A percentile compares a stretch with the other conserved stretches of the same genome.
These are phyloP conservation scores for Scheffersomyces cryptocercus DNA, from an alignment of 1,139 yeast genomes.

Conservation along the genomic window DNA sequence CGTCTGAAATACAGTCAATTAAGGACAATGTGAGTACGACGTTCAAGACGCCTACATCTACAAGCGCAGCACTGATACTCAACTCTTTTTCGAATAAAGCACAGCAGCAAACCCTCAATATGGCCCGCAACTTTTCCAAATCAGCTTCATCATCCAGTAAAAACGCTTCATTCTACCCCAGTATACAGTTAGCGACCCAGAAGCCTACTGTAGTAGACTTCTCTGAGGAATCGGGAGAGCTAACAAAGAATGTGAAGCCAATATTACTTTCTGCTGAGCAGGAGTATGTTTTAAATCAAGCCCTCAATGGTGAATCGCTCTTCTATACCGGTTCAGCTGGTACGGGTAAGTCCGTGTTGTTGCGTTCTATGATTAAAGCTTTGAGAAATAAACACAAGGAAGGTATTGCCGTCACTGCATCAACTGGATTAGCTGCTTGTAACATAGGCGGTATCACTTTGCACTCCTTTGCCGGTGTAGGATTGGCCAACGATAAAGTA, in stretches of 20 bases:
- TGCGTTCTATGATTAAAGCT: slow-evolving; percentile 67
- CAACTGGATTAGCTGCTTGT: slow-evolving; percentile 92
- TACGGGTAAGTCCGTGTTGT: slow-evolving; percentile 84
- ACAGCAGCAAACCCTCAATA: no score
- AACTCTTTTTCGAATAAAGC: no score
- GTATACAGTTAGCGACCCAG: slow-evolving; percentile 25
- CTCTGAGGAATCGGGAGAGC: background rate
- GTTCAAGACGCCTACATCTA: no score
- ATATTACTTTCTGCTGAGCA: slow-evolving; percentile 43
- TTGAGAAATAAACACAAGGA: slow-evolving; percentile 48
- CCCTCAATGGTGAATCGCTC: slow-evolving; percentile 50
- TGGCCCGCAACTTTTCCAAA: no score
- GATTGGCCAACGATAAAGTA: slow-evolving; percentile 54
- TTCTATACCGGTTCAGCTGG: slow-evolving; percentile 97
- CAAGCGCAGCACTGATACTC: no score
- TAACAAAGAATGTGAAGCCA: slow-evolving; percentile 32
- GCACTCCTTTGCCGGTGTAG: slow-evolving; percentile 86
- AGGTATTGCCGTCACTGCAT: slow-evolving; percentile 83
- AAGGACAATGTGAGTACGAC: no score
- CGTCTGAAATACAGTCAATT: no score
- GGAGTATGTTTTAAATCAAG: slow-evolving; percentile 38
- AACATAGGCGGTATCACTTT: slow-evolving; percentile 86
- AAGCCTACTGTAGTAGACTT: slow-evolving; percentile 5
- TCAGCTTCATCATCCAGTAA: no score
- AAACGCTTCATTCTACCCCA: slow-evolving; percentile 10